Conservation (phyloP, 371 early-diverging fungal genomes). For the Syncephalastrum monosporum region DNA sequence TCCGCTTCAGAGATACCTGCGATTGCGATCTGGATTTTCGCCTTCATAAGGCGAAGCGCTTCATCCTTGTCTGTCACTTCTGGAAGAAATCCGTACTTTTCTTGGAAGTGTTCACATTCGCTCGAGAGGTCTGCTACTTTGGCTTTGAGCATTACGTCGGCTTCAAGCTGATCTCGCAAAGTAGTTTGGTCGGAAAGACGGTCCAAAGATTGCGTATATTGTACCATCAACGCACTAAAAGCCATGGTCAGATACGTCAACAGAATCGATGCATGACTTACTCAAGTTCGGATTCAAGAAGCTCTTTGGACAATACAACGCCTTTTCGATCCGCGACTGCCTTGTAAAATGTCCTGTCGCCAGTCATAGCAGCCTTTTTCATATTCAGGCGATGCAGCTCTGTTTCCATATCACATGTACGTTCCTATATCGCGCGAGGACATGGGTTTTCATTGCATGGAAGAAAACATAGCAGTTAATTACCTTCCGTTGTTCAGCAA, state of each 20-base stretch:
- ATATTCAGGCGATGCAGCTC: constrained; percentile 15
- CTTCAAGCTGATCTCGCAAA: too few species aligned
- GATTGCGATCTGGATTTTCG: not conserved
- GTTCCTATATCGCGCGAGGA: constrained; percentile 6
- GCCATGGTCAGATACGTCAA: too few species aligned
- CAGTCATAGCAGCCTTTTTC: constrained; percentile 18
- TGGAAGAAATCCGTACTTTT: constrained; percentile 20
- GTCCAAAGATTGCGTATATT: not conserved
- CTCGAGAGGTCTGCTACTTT: too few species aligned
- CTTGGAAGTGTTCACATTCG: constrained; percentile 3
- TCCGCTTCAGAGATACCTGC: too few species aligned
- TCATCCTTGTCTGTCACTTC: constrained; percentile 7
- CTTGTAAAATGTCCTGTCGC: constrained; percentile 14
- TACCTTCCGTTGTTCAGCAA: constrained; percentile 47
- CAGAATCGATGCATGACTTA: too few species aligned
- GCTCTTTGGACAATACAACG: not conserved
- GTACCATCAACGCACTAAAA: not conserved
- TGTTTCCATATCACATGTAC: constrained; percentile 13
- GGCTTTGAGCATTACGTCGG: too few species aligned
- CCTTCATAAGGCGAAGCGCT: constrained; percentile 9
- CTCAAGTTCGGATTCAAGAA: not conserved
- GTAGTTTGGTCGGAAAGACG: too few species aligned
- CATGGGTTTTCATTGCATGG: not conserved
- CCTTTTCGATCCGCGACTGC: not conserved
- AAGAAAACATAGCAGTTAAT: not conserved